Evolutionary conservation across 352 stramenopile species (phyloP).

Genomic region (Phytophthora cactorum): DNA sequence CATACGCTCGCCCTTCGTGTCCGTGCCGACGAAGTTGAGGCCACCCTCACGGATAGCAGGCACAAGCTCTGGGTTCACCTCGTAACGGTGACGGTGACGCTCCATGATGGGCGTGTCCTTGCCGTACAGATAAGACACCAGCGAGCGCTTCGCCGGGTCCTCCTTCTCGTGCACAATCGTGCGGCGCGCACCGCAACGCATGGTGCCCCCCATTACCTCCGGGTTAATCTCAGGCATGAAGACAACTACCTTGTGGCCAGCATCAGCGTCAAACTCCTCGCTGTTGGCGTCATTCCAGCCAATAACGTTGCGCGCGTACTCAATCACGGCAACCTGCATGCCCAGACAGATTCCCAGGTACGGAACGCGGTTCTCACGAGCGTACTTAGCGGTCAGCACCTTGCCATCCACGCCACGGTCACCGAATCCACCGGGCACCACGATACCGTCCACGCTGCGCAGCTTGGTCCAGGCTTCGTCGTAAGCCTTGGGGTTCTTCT

Average conservation of each 20-base stretch:
- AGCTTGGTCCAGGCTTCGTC: constrained; percentile 94
- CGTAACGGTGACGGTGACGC: constrained; percentile 98
- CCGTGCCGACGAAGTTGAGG: constrained; percentile 97
- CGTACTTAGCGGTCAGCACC: constrained; percentile 96
- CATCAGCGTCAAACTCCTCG: constrained; percentile 93
- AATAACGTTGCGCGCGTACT: constrained; percentile 97
- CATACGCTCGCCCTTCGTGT: constrained; percentile 98
- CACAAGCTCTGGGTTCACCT: constrained; percentile 98
- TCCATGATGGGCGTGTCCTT: constrained; percentile 93
- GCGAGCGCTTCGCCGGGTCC: constrained; percentile 81
- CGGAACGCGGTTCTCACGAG: constrained; percentile 95
- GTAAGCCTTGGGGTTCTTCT: constrained; percentile 74
- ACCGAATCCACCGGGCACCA: constrained; percentile 99
- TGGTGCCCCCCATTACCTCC: constrained; percentile 99
- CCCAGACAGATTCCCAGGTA: constrained; percentile 99
- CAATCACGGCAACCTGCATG: constrained; percentile 95
- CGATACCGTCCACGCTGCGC: constrained; percentile 92
- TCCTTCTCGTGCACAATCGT: constrained; percentile 93
- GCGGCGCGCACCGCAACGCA: constrained; percentile 97
- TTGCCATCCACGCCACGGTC: constrained; percentile 98
- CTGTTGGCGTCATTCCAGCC: constrained; percentile 94
- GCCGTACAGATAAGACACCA: constrained; percentile 93
- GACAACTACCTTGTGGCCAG: constrained; percentile 95
- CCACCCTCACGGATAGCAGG: constrained; percentile 89
- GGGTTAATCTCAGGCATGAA: constrained; percentile 99